Evolutionary conservation across 129 eudicot genomes (phyloP).

Genomic region (Deinandra increscens): DNA sequence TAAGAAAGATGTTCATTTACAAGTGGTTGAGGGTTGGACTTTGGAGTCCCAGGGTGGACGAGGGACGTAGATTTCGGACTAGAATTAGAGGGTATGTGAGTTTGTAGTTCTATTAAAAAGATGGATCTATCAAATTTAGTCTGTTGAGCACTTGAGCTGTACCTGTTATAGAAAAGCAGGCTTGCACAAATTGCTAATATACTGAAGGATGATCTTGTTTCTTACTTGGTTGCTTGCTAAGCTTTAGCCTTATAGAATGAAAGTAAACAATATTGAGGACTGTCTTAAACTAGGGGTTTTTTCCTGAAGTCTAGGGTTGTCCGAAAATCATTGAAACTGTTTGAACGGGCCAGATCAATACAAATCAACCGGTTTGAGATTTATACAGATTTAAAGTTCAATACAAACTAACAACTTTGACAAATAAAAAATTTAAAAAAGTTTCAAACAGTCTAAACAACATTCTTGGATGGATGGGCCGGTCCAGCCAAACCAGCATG

Average conservation of each 20-base stretch:
- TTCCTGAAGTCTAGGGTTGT: no score
- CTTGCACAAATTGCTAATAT: not conserved
- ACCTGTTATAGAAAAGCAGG: not conserved
- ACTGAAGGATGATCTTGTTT: slow-evolving; percentile 1
- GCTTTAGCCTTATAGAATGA: not conserved
- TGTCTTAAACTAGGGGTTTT: not conserved
- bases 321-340: no score
- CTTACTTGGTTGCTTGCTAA: not conserved
- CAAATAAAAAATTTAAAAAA: not conserved
- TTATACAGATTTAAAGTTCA: not conserved
- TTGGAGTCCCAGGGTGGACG: no score
- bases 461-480: not conserved
- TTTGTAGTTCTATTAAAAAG: no score
- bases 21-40: no score
- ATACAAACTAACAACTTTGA: not conserved
- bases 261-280: not conserved
- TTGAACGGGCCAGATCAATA: no score
- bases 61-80: no score
- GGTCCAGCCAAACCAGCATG: not conserved
- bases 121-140: slow-evolving; percentile 6
- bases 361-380: no score
- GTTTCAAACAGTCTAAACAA: not conserved
- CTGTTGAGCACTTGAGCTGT: slow-evolving; percentile 23
- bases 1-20: no score
- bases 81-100: no score